Conservation (phyloP, 352 stramenopile genomes). For the Globisporangium orthogonon region DNA sequence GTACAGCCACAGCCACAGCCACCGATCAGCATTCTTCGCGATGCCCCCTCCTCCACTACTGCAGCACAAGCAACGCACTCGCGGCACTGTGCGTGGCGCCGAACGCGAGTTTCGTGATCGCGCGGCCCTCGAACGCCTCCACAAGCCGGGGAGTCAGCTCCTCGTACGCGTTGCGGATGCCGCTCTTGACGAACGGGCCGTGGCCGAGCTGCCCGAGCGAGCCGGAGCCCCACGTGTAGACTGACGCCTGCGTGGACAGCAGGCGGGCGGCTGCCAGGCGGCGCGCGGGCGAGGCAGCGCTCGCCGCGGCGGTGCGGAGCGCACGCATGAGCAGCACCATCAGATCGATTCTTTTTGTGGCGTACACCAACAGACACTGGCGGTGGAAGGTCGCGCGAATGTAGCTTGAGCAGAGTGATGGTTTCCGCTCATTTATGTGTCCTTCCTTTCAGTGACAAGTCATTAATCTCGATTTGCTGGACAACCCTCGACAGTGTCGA, state of each 20-base stretch:
- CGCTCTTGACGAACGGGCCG: constrained; percentile 69
- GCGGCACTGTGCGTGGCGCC: constrained; percentile 74
- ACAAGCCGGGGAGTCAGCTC: constrained; percentile 71
- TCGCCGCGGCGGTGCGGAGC: constrained; percentile 23
- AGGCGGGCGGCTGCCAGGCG: background rate
- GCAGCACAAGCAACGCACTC: constrained; percentile 32
- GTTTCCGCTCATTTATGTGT: background rate
- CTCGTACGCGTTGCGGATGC: constrained; percentile 83
- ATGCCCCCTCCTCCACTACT: too few species aligned
- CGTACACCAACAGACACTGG: background rate
- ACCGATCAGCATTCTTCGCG: too few species aligned
- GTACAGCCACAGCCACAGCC: background rate
- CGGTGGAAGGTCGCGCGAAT: background rate
- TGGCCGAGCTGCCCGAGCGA: constrained; percentile 83
- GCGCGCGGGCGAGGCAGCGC: constrained; percentile 13
- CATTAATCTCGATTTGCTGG: too few species aligned
- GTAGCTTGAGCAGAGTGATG: background rate
- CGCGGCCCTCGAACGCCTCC: constrained; percentile 59
- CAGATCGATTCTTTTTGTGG: background rate
- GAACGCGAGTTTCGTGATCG: constrained; percentile 64
- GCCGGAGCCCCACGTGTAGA: constrained; percentile 84
- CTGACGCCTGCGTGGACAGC: constrained; percentile 65
- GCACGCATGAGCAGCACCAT: constrained; percentile 53
- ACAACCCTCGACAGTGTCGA: too few species aligned
- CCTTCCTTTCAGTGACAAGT: too few species aligned